Percentiles rank a stretch among this genome's conserved stretches.
These are phyloP conservation scores for Gliomastix tumulicola DNA, from an alignment of 2,329 filamentous ascomycete genomes.

Conservation along the genomic window DNA sequence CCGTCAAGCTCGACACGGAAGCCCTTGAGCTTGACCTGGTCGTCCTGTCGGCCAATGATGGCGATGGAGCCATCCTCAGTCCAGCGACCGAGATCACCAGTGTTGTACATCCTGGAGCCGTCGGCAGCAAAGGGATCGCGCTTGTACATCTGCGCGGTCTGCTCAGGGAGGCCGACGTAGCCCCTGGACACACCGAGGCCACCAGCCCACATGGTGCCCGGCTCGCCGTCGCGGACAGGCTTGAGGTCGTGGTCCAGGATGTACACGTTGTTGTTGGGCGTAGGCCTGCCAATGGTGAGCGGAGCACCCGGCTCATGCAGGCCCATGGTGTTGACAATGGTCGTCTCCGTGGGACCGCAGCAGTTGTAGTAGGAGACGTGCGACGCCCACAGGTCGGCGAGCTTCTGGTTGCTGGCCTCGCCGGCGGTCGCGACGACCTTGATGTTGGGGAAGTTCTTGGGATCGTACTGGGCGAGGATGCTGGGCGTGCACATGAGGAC, in stretches of 20 bases:
- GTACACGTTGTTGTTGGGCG: constrained; percentile 43
- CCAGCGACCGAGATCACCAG: constrained; percentile 10
- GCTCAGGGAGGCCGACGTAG: constrained; percentile 38
- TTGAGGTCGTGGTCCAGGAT: constrained; percentile 29
- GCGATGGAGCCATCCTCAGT: constrained; percentile 9
- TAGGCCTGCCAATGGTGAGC: constrained; percentile 38
- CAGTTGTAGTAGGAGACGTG: constrained; percentile 6
- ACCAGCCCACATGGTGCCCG: constrained; percentile 40
- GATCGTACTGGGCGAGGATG: constrained; percentile 32
- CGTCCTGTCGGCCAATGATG: constrained; percentile 11
- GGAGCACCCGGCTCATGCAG: constrained; percentile 27
- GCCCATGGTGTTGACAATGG: constrained; percentile 41
- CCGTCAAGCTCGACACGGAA: constrained; percentile 30
- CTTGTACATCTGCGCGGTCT: constrained; percentile 35
- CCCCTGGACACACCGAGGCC: constrained; percentile 38
- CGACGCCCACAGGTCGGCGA: constrained; percentile 7
- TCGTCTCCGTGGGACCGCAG: constrained; percentile 26
- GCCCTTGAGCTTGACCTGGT: constrained; percentile 12
- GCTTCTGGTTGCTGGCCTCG: constrained; percentile 5
- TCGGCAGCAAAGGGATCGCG: constrained; percentile 30
- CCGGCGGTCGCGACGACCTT: constrained; percentile 6
- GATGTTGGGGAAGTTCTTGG: constrained; percentile 22
- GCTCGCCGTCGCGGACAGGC: constrained; percentile 31
- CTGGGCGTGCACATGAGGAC: constrained; percentile 37
- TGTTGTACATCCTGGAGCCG: constrained; percentile 36